Evolutionary conservation across 306 rosid species (phyloP).

Genomic region (Bauhinia variegata): DNA sequence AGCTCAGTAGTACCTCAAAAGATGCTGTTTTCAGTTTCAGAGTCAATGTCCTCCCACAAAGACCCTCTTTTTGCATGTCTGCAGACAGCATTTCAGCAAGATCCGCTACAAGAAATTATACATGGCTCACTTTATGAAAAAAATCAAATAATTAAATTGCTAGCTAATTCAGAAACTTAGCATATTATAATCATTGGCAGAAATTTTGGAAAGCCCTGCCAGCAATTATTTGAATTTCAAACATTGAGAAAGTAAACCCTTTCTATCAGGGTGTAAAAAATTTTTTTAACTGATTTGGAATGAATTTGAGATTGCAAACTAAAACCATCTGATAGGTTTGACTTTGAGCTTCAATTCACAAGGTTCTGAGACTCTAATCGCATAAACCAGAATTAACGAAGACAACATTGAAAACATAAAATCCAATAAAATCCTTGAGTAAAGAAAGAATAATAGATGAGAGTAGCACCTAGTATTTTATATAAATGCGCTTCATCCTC

Average conservation of each 20-base stretch:
- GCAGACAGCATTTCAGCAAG: conserved; percentile 80
- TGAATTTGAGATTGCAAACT: conserved; percentile 17
- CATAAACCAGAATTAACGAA: conserved; percentile 7
- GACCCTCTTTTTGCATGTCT: conserved; percentile 91
- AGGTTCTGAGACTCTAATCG: conserved; percentile 24
- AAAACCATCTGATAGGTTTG: conserved; percentile 14
- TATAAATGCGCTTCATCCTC: conserved; percentile 58
- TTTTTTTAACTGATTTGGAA: background rate
- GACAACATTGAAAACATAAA: conserved; percentile 15
- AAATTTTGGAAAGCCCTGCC: conserved; percentile 20
- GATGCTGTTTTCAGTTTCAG: conserved; percentile 88
- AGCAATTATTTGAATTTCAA: background rate
- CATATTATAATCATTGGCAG: conserved; percentile 26
- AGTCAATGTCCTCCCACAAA: conserved; percentile 81
- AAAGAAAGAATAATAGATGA: conserved; percentile 21
- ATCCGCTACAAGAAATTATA: conserved; percentile 66
- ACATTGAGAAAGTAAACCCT: too few species aligned
- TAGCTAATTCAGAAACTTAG: conserved; percentile 3
- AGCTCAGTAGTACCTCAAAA: conserved; percentile 67
- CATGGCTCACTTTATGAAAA: conserved; percentile 27
- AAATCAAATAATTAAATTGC: conserved; percentile 10
- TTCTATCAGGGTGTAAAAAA: background rate
- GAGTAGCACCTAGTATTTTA: conserved; percentile 61
- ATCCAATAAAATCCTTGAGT: background rate
- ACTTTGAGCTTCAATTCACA: conserved; percentile 17